Evolutionary conservation across 2,329 filamentous ascomycete species (phyloP).

Genomic region (Nectriaceae sp.): DNA sequence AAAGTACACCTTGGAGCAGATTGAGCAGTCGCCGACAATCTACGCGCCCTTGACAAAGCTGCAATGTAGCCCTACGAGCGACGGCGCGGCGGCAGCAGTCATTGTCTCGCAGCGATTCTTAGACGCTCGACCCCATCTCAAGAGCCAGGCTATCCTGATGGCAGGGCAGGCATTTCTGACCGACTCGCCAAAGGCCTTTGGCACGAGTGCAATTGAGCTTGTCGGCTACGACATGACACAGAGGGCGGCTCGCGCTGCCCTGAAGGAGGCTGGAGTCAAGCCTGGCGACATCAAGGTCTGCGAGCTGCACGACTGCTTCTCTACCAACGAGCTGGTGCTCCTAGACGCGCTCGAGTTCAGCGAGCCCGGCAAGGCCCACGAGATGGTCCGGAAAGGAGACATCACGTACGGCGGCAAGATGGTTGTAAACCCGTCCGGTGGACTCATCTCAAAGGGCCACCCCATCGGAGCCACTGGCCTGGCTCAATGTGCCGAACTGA

Average conservation of each 20-base stretch:
- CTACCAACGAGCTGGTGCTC: constrained; percentile 27
- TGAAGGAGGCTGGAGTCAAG: constrained; percentile 21
- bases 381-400: constrained; percentile 10
- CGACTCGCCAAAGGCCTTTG: constrained; percentile 5
- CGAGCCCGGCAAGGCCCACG: constrained; percentile 17
- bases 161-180: constrained; percentile 6
- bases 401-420: constrained; percentile 10
- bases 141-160: neutral
- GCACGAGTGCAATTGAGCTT: constrained; percentile 26
- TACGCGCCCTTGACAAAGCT: neutral
- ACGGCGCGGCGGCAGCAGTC: neutral
- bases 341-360: constrained; percentile 27
- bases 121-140: neutral
- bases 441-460: constrained; percentile 33
- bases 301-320: constrained; percentile 34
- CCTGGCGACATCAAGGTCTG: constrained; percentile 22
- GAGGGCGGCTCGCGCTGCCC: constrained; percentile 21
- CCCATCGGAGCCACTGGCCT: constrained; percentile 32
- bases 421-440: constrained; percentile 31
- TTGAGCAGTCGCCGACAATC: neutral
- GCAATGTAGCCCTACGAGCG: neutral
- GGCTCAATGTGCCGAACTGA: constrained; percentile 32
- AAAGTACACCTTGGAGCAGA: neutral
- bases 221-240: constrained; percentile 31
- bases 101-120: neutral